phyloP scores from a whole-genome alignment of 2,329 filamentous ascomycete species.

The Epicoccum sorghinum region DNA sequence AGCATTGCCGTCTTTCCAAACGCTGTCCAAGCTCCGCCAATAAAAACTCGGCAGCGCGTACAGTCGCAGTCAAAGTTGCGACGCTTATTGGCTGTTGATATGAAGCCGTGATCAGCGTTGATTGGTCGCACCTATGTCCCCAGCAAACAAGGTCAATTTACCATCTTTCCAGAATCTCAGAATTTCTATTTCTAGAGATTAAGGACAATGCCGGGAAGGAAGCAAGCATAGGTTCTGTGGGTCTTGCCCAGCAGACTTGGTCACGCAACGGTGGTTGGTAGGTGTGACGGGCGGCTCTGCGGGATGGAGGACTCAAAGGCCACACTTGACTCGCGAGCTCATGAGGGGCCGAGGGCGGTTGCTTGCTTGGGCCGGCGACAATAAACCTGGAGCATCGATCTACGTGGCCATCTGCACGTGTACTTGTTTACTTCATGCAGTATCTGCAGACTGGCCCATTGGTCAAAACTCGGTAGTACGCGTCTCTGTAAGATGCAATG shows the following conservation, averaged over 20 bases:
- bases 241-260: not conserved
- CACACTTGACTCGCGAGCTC: slow-evolving; percentile 4
- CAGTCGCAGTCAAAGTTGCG: not conserved
- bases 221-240: slow-evolving; percentile 4
- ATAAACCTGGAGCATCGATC: not conserved
- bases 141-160: slow-evolving; percentile 2
- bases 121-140: not conserved
- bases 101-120: not conserved
- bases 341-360: slow-evolving; percentile 10
- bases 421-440: not conserved
- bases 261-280: slow-evolving; percentile 8
- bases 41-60: slow-evolving; percentile 3
- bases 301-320: slow-evolving; percentile 17
- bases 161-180: not conserved
- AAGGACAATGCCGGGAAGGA: not conserved
- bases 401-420: not conserved
- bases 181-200: slow-evolving; percentile 2
- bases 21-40: slow-evolving; percentile 4
- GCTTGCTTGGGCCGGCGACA: slow-evolving; percentile 1
- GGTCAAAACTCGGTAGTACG: not conserved
- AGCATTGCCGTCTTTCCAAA: slow-evolving; percentile 3
- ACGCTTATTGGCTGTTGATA: not conserved
- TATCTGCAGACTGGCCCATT: not conserved
- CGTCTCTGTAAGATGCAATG: slow-evolving; percentile 6
- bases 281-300: slow-evolving; percentile 40